phyloP scores from a whole-genome alignment of 345 rosid species.

The Populus ilicifolia region DNA sequence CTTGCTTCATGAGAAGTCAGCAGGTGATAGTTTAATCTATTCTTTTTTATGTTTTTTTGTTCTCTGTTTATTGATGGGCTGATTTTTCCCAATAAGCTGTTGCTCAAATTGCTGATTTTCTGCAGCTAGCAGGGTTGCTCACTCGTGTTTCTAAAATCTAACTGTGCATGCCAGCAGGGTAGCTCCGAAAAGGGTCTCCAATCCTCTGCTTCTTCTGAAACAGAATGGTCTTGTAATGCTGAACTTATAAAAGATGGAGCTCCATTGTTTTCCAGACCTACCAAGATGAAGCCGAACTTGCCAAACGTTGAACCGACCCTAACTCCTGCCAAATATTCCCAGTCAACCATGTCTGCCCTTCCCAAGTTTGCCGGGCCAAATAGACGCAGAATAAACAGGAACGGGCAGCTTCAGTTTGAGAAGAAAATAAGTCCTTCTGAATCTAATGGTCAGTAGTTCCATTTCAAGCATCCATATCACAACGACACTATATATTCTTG shows the following conservation, averaged over 20 bases:
- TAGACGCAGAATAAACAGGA: slow-evolving; percentile 8
- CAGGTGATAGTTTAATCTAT: slow-evolving; percentile 34
- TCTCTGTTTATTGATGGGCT: neutral
- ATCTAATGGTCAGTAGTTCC: slow-evolving; percentile 25
- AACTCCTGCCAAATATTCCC: slow-evolving; percentile 20
- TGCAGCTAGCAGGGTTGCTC: too few relatives aligned
- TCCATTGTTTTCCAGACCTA: slow-evolving; percentile 47
- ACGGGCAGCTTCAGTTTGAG: slow-evolving; percentile 10
- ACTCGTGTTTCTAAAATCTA: neutral
- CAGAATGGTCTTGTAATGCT: too few relatives aligned
- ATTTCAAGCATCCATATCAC: too few relatives aligned
- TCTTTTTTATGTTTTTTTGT: neutral
- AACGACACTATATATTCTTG: too few relatives aligned
- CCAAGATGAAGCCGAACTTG: slow-evolving; percentile 23
- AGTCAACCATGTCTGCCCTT: slow-evolving; percentile 25
- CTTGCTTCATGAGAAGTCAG: slow-evolving; percentile 59
- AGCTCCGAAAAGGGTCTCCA: neutral
- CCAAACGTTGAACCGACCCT: slow-evolving; percentile 8
- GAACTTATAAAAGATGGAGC: neutral
- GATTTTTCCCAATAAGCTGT: too few relatives aligned
- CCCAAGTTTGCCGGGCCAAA: slow-evolving; percentile 49
- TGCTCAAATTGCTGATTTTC: too few relatives aligned
- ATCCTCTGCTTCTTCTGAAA: neutral
- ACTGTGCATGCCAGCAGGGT: neutral
- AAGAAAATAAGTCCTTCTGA: slow-evolving; percentile 12